Evolutionary conservation across 257 asterid genomes (phyloP).

Genomic region (Gentiana dahurica): DNA sequence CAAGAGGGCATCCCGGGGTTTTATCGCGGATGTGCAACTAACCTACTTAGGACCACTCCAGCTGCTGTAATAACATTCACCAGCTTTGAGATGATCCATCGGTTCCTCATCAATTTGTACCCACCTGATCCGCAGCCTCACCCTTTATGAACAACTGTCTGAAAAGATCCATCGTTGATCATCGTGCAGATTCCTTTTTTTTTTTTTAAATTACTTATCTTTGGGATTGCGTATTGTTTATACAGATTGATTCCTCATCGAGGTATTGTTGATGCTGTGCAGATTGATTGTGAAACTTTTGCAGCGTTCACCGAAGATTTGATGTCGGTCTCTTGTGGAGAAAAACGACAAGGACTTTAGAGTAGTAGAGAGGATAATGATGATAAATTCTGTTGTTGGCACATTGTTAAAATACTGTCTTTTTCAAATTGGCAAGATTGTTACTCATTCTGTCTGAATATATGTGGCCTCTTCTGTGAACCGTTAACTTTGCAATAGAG

Average conservation of each 20-base stretch:
- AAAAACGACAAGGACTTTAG: no score
- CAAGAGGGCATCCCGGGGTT: slow-evolving; percentile 77
- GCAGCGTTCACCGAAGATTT: not conserved
- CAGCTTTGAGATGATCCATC: slow-evolving; percentile 97
- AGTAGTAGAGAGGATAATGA: no score
- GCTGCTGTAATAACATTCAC: slow-evolving; percentile 96
- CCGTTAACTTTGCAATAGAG: no score
- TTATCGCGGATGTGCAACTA: slow-evolving; percentile 93
- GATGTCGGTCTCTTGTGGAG: no score
- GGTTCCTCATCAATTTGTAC: slow-evolving; percentile 52
- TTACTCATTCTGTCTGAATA: no score
- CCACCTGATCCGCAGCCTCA: slow-evolving; percentile 72
- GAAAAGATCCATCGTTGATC: no score
- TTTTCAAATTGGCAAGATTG: no score
- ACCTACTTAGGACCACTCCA: slow-evolving; percentile 86
- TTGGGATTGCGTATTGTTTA: not conserved
- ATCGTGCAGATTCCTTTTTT: no score
- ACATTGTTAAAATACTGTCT: no score
- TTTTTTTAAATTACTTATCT: no score
- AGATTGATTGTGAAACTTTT: not conserved
- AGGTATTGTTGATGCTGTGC: slow-evolving; percentile 2
- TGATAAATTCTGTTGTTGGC: no score
- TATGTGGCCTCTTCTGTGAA: no score
- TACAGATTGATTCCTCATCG: not conserved
- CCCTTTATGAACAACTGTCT: slow-evolving; percentile 25